These are phyloP conservation scores for Coleophoma cylindrospora DNA, from an alignment of 2,329 filamentous ascomycete species.

Conservation along the genomic window DNA sequence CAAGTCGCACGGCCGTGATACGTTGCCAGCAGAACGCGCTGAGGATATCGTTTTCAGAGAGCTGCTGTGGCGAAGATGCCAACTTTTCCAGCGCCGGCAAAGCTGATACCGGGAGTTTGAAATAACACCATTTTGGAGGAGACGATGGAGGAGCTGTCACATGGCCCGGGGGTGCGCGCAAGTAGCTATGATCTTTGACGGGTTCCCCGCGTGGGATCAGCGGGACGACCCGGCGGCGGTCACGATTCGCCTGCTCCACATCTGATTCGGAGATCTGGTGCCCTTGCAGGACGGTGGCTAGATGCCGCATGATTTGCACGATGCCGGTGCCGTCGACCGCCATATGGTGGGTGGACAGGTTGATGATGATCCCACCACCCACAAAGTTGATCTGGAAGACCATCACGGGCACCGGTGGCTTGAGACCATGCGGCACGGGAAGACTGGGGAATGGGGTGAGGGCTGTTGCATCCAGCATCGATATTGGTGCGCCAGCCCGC, in stretches of 20 bases:
- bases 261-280: constrained; percentile 8
- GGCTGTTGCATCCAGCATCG: constrained; percentile 25
- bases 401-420: constrained; percentile 12
- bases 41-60: constrained; percentile 26
- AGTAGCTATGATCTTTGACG: background rate
- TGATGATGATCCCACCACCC: constrained; percentile 23
- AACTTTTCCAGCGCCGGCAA: constrained; percentile 10
- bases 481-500: constrained; percentile 19
- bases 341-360: constrained; percentile 25
- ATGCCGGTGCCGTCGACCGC: constrained; percentile 24
- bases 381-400: constrained; percentile 22
- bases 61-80: constrained; percentile 16
- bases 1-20: constrained; percentile 20
- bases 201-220: constrained; percentile 4
- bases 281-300: constrained; percentile 15
- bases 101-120: constrained; percentile 11
- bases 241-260: constrained; percentile 9
- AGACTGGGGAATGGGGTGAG: constrained; percentile 23
- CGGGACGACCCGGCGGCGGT: constrained; percentile 16
- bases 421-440: constrained; percentile 19
- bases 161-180: background rate
- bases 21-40: constrained; percentile 29
- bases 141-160: background rate
- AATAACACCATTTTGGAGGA: constrained; percentile 13
- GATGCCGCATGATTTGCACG: constrained; percentile 18